Percentiles rank a stretch among this genome's conserved stretches.
Evolutionary conservation across 2,329 filamentous ascomycete species (phyloP).

Genomic region (Huntiella savannae): DNA sequence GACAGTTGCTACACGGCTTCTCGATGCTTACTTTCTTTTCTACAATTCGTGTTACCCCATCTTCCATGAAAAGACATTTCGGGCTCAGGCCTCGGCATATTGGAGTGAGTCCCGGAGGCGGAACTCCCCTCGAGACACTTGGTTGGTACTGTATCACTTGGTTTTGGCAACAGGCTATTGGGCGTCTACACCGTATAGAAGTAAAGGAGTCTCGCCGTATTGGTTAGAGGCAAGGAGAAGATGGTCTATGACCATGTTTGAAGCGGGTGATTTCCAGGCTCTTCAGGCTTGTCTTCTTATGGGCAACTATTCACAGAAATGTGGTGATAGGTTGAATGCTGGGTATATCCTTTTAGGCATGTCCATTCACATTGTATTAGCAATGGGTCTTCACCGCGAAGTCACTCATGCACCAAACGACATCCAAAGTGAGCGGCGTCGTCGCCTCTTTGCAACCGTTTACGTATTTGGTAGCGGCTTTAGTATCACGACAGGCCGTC

Average conservation of each 20-base stretch:
- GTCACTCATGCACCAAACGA: constrained; percentile 18
- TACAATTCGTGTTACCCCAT: constrained; percentile 28
- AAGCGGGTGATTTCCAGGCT: constrained; percentile 25
- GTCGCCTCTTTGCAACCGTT: constrained; percentile 21
- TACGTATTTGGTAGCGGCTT: constrained; percentile 29
- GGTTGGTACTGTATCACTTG: constrained; percentile 18
- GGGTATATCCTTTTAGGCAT: constrained; percentile 33
- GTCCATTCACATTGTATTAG: constrained; percentile 29
- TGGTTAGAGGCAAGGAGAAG: constrained; percentile 18
- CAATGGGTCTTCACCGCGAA: constrained; percentile 30
- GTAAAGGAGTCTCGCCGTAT: constrained; percentile 14
- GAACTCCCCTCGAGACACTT: constrained; percentile 12
- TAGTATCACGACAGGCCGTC: constrained; percentile 28
- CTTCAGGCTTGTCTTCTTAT: constrained; percentile 27
- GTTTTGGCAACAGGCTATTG: constrained; percentile 22
- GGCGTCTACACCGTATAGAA: constrained; percentile 14
- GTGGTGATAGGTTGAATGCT: constrained; percentile 28
- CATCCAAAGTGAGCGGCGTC: constrained; percentile 19
- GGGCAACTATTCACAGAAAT: constrained; percentile 31
- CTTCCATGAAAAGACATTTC: constrained; percentile 27
- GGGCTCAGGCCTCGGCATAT: constrained; percentile 16
- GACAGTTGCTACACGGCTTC: constrained; percentile 14
- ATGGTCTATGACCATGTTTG: constrained; percentile 24
- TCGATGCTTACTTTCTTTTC: constrained; percentile 24
- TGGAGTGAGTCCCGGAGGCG: constrained; percentile 11